These are phyloP conservation scores for Volvox reticuliferus DNA, from an alignment of 139 green algal genomes.

Conservation along the genomic window DNA sequence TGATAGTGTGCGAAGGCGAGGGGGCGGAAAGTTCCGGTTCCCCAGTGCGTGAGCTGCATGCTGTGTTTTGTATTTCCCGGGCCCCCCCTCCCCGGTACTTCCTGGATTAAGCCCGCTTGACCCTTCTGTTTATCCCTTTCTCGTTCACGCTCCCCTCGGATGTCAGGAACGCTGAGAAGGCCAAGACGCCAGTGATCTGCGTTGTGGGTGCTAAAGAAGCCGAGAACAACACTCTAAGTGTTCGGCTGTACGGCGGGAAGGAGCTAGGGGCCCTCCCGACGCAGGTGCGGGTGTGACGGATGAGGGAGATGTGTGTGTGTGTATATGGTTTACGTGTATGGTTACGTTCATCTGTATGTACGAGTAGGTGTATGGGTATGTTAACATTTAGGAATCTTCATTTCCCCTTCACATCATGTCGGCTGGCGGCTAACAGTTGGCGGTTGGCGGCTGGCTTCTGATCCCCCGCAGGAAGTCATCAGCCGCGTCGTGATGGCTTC, in stretches of 20 bases:
- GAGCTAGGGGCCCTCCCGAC: conserved; percentile 72
- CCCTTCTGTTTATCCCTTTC: too few species aligned
- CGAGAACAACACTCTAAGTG: conserved; percentile 68
- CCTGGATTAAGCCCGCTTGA: too few species aligned
- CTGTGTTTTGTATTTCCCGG: too few species aligned
- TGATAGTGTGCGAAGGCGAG: too few species aligned
- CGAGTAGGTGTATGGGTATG: neutral
- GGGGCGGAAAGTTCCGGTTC: neutral
- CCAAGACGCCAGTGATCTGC: conserved; percentile 90
- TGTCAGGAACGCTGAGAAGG: conserved; percentile 83
- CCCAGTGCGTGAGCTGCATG: neutral
- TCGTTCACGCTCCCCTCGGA: too few species aligned
- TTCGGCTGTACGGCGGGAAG: conserved; percentile 77
- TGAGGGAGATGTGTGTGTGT: neutral
- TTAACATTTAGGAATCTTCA: neutral
- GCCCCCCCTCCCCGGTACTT: neutral
- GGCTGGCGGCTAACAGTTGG: too few species aligned
- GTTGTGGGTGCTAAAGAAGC: conserved; percentile 87
- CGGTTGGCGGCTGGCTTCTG: too few species aligned
- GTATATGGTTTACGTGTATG: neutral
- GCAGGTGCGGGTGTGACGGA: neutral
- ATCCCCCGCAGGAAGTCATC: conserved; percentile 40
- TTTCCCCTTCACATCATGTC: neutral
- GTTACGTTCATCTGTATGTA: too few species aligned
- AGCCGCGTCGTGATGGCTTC: conserved; percentile 14